phyloP scores from a whole-genome alignment of 768 basidiomycete species.

The Pulveroboletus frians region DNA sequence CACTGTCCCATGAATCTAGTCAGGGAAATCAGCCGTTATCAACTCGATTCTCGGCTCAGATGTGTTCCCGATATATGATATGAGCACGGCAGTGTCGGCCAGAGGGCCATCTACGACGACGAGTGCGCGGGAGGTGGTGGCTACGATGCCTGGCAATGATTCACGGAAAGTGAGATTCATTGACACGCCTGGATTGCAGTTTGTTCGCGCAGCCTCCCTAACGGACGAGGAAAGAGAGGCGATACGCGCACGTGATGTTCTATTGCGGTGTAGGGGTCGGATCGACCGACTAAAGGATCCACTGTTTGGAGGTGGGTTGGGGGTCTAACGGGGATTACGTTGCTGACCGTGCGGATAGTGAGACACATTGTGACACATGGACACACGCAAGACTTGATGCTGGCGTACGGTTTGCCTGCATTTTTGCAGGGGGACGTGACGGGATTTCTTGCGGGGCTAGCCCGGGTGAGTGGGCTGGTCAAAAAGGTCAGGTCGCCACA shows the following conservation, averaged over 20 bases:
- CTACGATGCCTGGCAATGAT: constrained; percentile 40
- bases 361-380: constrained; percentile 63
- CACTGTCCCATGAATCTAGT: constrained; percentile 35
- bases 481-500: constrained; percentile 55
- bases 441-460: constrained; percentile 73
- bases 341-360: constrained; percentile 39
- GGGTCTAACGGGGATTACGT: not conserved
- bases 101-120: constrained; percentile 67
- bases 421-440: constrained; percentile 62
- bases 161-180: constrained; percentile 53
- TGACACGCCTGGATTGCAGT: constrained; percentile 79
- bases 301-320: constrained; percentile 54
- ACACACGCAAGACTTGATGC: constrained; percentile 78
- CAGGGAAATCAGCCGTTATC: constrained; percentile 80
- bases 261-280: constrained; percentile 74
- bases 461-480: constrained; percentile 67
- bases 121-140: constrained; percentile 54
- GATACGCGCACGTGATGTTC: constrained; percentile 55
- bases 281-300: constrained; percentile 86
- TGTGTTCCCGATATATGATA: constrained; percentile 52
- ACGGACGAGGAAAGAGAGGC: constrained; percentile 21
- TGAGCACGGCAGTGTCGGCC: constrained; percentile 41
- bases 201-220: constrained; percentile 42
- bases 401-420: constrained; percentile 80
- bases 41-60: constrained; percentile 64